Evolutionary conservation across 73 alveolate species (phyloP).

Genomic region (Uronychia setigera): DNA sequence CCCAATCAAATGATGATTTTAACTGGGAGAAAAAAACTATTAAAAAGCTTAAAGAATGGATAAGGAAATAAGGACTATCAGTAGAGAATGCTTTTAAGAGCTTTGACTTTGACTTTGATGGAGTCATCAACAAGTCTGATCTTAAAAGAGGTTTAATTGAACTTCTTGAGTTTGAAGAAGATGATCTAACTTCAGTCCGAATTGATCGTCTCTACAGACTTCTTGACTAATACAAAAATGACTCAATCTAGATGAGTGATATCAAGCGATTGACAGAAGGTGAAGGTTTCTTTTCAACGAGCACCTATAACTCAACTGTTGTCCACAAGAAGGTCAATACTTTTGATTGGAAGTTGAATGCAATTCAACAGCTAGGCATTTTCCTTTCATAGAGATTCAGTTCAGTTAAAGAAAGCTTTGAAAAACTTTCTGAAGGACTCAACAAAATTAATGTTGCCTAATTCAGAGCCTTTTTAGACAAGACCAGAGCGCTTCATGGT

Average conservation of each 20-base stretch:
- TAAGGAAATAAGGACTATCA: constrained; percentile 58
- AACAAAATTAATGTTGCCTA: constrained; percentile 62
- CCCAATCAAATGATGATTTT: constrained; percentile 68
- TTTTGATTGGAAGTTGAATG: constrained; percentile 83
- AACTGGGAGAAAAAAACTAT: constrained; percentile 86
- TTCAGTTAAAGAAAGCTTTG: constrained; percentile 65
- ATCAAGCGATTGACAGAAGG: constrained; percentile 77
- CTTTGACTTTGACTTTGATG: constrained; percentile 90
- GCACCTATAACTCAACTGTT: constrained; percentile 2
- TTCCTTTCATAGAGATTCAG: constrained; percentile 63
- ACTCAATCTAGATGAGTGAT: constrained; percentile 73
- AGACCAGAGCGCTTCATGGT: constrained; percentile 70
- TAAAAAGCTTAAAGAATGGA: constrained; percentile 78
- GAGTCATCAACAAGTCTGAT: constrained; percentile 75
- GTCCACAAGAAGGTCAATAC: constrained; percentile 57
- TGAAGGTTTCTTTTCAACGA: constrained; percentile 30
- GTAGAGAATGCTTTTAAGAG: constrained; percentile 86
- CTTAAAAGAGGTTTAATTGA: constrained; percentile 69
- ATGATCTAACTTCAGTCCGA: constrained; percentile 66
- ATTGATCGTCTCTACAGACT: constrained; percentile 85
- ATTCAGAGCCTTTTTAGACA: constrained; percentile 66
- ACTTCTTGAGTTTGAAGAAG: constrained; percentile 67
- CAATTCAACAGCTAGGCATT: constrained; percentile 78
- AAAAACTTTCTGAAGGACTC: constrained; percentile 62
- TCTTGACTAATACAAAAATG: constrained; percentile 79